Conservation (phyloP, 108 stramenopile genomes). For the Aurantiochytrium sp. region DNA sequence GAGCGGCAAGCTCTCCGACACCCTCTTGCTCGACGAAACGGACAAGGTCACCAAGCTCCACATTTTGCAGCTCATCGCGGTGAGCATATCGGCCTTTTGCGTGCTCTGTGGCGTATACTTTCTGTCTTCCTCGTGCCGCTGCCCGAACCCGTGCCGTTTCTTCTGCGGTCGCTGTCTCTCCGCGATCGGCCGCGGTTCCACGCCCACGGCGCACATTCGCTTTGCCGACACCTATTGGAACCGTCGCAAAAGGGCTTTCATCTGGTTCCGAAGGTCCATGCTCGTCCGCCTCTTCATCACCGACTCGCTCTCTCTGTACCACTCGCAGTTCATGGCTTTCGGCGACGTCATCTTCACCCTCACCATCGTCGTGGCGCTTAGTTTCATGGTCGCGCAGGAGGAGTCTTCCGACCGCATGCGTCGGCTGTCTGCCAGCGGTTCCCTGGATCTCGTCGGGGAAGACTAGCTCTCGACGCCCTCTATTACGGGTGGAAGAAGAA, state of each 20-base stretch:
- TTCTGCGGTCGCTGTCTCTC: neutral
- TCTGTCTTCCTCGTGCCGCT: neutral
- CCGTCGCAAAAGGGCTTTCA: neutral
- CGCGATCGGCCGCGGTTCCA: neutral
- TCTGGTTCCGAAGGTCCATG: slow-evolving; percentile 20
- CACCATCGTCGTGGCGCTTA: slow-evolving; percentile 14
- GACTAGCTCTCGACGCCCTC: neutral
- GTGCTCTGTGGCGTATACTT: slow-evolving; percentile 6
- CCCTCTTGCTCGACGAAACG: neutral
- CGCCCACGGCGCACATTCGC: neutral
- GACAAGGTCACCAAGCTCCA: slow-evolving; percentile 19
- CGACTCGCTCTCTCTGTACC: slow-evolving; percentile 3
- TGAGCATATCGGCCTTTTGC: slow-evolving; percentile 7
- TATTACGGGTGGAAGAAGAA: no score
- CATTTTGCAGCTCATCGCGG: neutral
- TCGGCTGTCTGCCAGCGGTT: slow-evolving; percentile 1
- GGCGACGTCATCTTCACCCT: slow-evolving; percentile 15
- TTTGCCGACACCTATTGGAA: neutral
- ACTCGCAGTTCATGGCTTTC: slow-evolving; percentile 16
- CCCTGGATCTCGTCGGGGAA: neutral
- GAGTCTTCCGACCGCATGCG: slow-evolving; percentile 28
- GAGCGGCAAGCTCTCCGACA: neutral
- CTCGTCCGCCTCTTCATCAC: slow-evolving; percentile 14
- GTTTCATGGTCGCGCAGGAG: neutral
- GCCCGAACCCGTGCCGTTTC: neutral